Conservation (phyloP, 2,329 filamentous ascomycete species). For the Penicillium glabrum region DNA sequence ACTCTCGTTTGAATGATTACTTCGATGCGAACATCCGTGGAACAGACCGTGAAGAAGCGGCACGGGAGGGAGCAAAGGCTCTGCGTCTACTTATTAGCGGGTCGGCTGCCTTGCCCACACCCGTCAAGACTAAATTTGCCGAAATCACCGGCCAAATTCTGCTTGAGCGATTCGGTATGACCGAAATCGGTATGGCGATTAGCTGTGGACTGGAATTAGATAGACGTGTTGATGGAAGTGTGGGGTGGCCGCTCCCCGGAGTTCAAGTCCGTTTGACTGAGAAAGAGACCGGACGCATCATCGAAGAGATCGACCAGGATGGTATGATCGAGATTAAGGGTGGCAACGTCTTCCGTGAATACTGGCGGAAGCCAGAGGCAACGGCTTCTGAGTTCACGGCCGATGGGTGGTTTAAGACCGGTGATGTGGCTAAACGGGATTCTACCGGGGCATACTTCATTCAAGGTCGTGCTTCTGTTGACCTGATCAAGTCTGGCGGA, state of each 20-base stretch:
- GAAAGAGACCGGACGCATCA: constrained; percentile 35
- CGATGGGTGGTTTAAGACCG: constrained; percentile 53
- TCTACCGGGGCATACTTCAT: constrained; percentile 51
- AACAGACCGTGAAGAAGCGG: constrained; percentile 32
- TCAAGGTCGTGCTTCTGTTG: constrained; percentile 52
- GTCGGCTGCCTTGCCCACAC: constrained; percentile 44
- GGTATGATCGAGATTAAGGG: constrained; percentile 47
- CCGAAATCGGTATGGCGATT: constrained; percentile 52
- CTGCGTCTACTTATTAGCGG: constrained; percentile 43
- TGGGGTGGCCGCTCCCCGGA: constrained; percentile 50
- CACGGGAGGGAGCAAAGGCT: constrained; percentile 33
- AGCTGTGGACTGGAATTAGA: constrained; percentile 45
- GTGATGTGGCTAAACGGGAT: constrained; percentile 44
- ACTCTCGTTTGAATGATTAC: constrained; percentile 50
- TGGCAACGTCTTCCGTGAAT: constrained; percentile 44
- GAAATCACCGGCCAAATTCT: constrained; percentile 45
- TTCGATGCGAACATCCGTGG: constrained; percentile 41
- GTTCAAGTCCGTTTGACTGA: constrained; percentile 49
- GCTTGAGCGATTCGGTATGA: constrained; percentile 52
- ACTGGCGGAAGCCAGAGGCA: constrained; percentile 46
- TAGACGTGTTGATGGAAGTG: constrained; percentile 47
- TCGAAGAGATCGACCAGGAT: constrained; percentile 35
- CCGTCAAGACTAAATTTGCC: constrained; percentile 42
- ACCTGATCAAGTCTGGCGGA: constrained; percentile 57
- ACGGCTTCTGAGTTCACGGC: constrained; percentile 47